Evolutionary conservation across 768 basidiomycete genomes (phyloP), one percentile per base, ranked within the genome.

Genomic region (Boletus sensibilis): DNA sequence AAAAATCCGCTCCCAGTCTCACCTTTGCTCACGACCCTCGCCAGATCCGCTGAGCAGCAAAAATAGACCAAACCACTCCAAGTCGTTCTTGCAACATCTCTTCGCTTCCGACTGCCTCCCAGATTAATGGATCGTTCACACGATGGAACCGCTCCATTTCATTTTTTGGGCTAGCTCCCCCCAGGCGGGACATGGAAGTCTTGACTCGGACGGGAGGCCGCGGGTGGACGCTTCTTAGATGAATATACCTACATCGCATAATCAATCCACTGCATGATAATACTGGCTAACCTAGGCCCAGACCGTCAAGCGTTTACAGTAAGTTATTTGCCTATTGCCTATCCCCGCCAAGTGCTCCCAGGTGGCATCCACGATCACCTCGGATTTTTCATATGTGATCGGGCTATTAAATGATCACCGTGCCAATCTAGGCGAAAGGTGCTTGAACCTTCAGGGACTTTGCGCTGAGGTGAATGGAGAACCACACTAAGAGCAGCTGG

Each of bases 31-130:
- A 57, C 51, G 42, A 46, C 16, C 33, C 25, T 39, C 16, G 37
- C 38, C 52, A 67, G 64, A 58, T 68, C 69, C 31, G 66, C 64
- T 59, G 66, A 69, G 42, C 65, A 66, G 18, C 68, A 67, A 55
- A 66, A 68, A 68, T 74, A 77, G 66, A 57, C 56, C n/a, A 3
- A 5, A 42, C 10, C 14, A 40, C 37, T 18, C 41, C 53, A 25
- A 27, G 50, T 45, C 45, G 38, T 54, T 64, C 56, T 57, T 63
- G 55, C 50, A 38, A 29, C 49, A 40, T 59, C 56, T 59, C 48
- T 61, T 68, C 65, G 61, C 64, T 59, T 70, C 55, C 57, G 56
- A 42, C 41, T 52, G 52, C 43, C 43, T 39, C 55, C 50, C 53
- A 50, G 37, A 42, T 57, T 34, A 59, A 50, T 61, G 64, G 61